Evolutionary conservation across 208 protist species (phyloP).

Genomic region (Entamoeba histolytica): DNA sequence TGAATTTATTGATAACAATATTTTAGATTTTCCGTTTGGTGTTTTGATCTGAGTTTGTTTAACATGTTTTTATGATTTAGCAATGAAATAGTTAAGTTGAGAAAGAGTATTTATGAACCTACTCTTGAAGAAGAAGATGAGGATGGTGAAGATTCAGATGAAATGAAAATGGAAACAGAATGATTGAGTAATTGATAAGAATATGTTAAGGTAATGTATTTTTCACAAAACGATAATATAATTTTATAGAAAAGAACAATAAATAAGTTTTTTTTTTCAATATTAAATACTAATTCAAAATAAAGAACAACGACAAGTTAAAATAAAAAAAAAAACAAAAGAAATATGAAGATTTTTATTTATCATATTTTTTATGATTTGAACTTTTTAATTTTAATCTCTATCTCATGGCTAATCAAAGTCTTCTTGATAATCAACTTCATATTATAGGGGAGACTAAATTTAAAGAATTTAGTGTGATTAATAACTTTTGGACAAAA

Average conservation of each 20-base stretch:
- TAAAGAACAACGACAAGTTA: no score
- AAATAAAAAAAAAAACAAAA: no score
- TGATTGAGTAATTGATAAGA: neutral
- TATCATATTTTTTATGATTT: no score
- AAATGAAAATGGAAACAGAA: neutral
- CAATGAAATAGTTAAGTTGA: neutral
- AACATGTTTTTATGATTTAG: neutral
- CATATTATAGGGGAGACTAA: neutral
- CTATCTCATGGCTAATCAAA: neutral
- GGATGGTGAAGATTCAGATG: neutral
- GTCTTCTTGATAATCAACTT: neutral
- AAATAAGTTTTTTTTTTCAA: no score
- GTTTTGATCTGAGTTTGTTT: neutral
- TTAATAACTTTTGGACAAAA: neutral
- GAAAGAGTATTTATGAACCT: neutral
- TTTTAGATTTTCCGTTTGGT: neutral
- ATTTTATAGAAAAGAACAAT: no score
- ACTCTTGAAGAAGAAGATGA: neutral
- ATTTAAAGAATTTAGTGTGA: neutral
- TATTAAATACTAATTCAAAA: no score
- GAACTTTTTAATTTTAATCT: no score
- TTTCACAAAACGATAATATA: no score
- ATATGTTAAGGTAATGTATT: no score
- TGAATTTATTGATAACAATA: neutral
- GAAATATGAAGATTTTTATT: no score